phyloP scores from a whole-genome alignment of 805 yeast genomes.

The Sugiyamaella lignohabitans region DNA sequence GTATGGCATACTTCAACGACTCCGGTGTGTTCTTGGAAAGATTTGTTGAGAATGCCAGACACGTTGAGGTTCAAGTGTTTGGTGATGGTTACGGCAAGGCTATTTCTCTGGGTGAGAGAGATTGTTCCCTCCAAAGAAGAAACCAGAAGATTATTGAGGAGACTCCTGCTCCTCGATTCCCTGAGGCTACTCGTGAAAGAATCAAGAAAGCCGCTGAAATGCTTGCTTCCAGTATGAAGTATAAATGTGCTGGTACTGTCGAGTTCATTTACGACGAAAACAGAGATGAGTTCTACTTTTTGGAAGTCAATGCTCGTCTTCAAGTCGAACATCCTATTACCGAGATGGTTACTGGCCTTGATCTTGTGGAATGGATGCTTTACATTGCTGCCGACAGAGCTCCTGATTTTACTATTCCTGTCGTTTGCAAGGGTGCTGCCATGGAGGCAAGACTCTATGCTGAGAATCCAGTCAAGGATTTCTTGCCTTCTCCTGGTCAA shows the following conservation, averaged over 20 bases:
- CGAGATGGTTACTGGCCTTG: slow-evolving; percentile 90
- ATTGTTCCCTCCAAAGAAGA: slow-evolving; percentile 94
- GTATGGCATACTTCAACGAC: slow-evolving; percentile 87
- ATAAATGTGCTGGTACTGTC: slow-evolving; percentile 96
- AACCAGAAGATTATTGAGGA: slow-evolving; percentile 95
- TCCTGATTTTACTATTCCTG: slow-evolving; percentile 60
- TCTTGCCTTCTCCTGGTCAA: slow-evolving; percentile 95
- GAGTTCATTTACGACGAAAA: slow-evolving; percentile 87
- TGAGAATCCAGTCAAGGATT: slow-evolving; percentile 92
- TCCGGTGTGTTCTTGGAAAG: slow-evolving; percentile 92
- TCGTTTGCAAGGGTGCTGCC: slow-evolving; percentile 73
- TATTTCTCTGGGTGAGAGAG: slow-evolving; percentile 93
- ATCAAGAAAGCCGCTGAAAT: slow-evolving; percentile 83
- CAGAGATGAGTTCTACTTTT: slow-evolving; percentile 84
- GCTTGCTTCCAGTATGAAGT: slow-evolving; percentile 73
- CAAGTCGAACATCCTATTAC: slow-evolving; percentile 98
- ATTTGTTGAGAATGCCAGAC: slow-evolving; percentile 91
- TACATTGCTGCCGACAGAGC: slow-evolving; percentile 82
- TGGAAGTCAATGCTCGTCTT: slow-evolving; percentile 93
- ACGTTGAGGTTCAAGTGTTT: slow-evolving; percentile 92
- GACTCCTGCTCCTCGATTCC: slow-evolving; percentile 94
- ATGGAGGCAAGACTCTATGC: slow-evolving; percentile 97
- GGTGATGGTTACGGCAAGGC: slow-evolving; percentile 95
- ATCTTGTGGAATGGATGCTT: slow-evolving; percentile 96
- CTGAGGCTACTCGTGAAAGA: slow-evolving; percentile 63